Conservation (phyloP, 768 basidiomycete species). For the Lyophyllum decastes region DNA sequence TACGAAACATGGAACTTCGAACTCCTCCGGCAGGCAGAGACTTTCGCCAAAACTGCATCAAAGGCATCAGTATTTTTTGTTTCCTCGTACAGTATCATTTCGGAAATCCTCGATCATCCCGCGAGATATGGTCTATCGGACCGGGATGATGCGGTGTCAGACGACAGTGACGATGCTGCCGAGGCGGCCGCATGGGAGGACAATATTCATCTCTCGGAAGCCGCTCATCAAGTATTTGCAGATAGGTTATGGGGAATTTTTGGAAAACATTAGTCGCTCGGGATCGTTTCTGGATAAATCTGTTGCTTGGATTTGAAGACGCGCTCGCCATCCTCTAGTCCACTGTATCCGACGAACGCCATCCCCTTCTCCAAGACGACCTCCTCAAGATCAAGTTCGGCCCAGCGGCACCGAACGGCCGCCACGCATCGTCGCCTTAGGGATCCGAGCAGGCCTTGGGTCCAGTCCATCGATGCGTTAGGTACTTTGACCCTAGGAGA, state of each 20-base stretch:
- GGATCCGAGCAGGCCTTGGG: constrained; percentile 34
- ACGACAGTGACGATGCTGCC: constrained; percentile 1
- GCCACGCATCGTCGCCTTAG: constrained; percentile 10
- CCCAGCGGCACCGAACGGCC: constrained; percentile 44
- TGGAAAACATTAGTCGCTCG: background rate
- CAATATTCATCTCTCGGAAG: constrained; percentile 5
- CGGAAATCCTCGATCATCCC: constrained; percentile 6
- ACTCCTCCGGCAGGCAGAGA: background rate
- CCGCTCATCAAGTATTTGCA: constrained; percentile 7
- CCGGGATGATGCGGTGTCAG: background rate
- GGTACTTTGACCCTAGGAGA: constrained; percentile 65
- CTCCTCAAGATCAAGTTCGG: constrained; percentile 59
- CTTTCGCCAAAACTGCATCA: background rate
- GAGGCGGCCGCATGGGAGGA: constrained; percentile 2
- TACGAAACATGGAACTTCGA: constrained; percentile 3
- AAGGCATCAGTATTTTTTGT: constrained; percentile 6
- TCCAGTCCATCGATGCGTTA: constrained; percentile 51
- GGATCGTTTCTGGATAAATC: no score
- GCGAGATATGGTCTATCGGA: background rate
- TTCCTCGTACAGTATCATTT: constrained; percentile 2
- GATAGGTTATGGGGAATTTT: constrained; percentile 1
- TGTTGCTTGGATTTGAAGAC: no score
- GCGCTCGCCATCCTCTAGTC: constrained; percentile 63
- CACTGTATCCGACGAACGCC: constrained; percentile 54
- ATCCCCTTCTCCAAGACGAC: constrained; percentile 59